A percentile compares a stretch with the other conserved stretches of the same genome.
These are phyloP conservation scores for Colletotrichum brevisporum DNA, from an alignment of 2,329 filamentous ascomycete species.

Conservation along the genomic window DNA sequence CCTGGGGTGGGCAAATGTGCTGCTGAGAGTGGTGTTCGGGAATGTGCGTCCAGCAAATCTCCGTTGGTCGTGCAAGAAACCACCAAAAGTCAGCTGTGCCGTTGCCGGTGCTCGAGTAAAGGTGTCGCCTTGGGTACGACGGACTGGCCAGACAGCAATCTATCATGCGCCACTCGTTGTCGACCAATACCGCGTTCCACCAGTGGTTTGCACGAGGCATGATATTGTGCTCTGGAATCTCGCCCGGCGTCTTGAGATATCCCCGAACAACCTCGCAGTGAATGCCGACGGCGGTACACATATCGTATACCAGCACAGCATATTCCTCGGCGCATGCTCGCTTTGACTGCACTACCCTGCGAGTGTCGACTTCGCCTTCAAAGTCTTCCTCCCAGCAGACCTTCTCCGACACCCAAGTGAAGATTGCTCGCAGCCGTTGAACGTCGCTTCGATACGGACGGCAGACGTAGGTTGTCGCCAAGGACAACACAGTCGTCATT, in stretches of 20 bases:
- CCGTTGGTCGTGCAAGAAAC: slow-evolving; percentile 89
- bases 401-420: slow-evolving; percentile 97
- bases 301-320: slow-evolving; percentile 88
- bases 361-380: slow-evolving; percentile 86
- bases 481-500: slow-evolving; percentile 82
- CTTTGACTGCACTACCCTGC: slow-evolving; percentile 86
- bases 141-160: slow-evolving; percentile 94
- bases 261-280: slow-evolving; percentile 90
- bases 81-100: slow-evolving; percentile 88
- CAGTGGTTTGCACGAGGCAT: slow-evolving; percentile 94
- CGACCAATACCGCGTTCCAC: slow-evolving; percentile 96
- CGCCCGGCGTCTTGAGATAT: slow-evolving; percentile 91
- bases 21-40: slow-evolving; percentile 90
- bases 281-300: slow-evolving; percentile 92
- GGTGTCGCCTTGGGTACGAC: slow-evolving; percentile 84
- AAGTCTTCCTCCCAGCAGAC: slow-evolving; percentile 96
- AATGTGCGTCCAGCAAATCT: slow-evolving; percentile 96
- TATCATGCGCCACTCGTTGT: slow-evolving; percentile 96
- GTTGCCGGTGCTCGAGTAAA: slow-evolving; percentile 81
- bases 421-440: slow-evolving; percentile 92
- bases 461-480: slow-evolving; percentile 94
- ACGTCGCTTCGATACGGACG: slow-evolving; percentile 95
- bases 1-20: slow-evolving; percentile 90
- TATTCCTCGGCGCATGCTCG: slow-evolving; percentile 92
- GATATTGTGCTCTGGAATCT: slow-evolving; percentile 83